A percentile compares a stretch with the other conserved stretches of the same genome.
These are phyloP conservation scores for Rutstroemia sp. DNA, from an alignment of 2,329 filamentous ascomycete species.

Conservation along the genomic window DNA sequence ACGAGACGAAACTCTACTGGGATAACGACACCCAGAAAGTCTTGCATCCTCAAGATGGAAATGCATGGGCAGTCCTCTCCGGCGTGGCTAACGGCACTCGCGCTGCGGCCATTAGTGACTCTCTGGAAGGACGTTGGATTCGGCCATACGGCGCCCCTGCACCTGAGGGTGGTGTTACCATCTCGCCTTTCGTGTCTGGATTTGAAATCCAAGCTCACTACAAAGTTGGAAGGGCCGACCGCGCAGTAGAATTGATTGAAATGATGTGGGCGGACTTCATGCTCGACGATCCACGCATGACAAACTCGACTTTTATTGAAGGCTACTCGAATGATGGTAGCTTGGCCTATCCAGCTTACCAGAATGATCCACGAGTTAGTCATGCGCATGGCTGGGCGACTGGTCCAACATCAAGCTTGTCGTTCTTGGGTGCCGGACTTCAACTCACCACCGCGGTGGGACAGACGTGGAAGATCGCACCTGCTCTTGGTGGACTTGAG, in stretches of 20 bases:
- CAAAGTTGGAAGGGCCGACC: slow-evolving; percentile 36
- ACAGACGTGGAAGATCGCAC: too few relatives aligned
- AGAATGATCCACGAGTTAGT: slow-evolving; percentile 39
- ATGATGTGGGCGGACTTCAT: slow-evolving; percentile 53
- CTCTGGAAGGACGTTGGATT: slow-evolving; percentile 37
- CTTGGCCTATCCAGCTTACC: slow-evolving; percentile 51
- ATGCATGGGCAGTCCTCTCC: slow-evolving; percentile 40
- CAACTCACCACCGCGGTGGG: too few relatives aligned
- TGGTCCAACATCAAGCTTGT: slow-evolving; percentile 29
- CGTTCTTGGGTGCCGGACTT: too few relatives aligned
- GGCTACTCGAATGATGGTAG: slow-evolving; percentile 48
- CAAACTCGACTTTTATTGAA: slow-evolving; percentile 50
- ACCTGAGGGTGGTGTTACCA: slow-evolving; percentile 47
- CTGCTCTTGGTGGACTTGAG: too few relatives aligned
- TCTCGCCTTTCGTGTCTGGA: slow-evolving; percentile 47
- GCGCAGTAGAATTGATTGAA: slow-evolving; percentile 49
- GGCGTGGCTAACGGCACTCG: neutral
- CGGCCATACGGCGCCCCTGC: slow-evolving; percentile 44
- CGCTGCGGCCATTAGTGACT: slow-evolving; percentile 15
- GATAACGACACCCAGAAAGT: slow-evolving; percentile 45
- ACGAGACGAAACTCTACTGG: slow-evolving; percentile 36
- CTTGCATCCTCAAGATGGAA: slow-evolving; percentile 52
- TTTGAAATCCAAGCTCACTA: slow-evolving; percentile 54
- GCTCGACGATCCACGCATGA: slow-evolving; percentile 48
- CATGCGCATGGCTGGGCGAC: slow-evolving; percentile 44